Conservation (phyloP, 2,329 filamentous ascomycete species). For the Apiospora koreana region DNA sequence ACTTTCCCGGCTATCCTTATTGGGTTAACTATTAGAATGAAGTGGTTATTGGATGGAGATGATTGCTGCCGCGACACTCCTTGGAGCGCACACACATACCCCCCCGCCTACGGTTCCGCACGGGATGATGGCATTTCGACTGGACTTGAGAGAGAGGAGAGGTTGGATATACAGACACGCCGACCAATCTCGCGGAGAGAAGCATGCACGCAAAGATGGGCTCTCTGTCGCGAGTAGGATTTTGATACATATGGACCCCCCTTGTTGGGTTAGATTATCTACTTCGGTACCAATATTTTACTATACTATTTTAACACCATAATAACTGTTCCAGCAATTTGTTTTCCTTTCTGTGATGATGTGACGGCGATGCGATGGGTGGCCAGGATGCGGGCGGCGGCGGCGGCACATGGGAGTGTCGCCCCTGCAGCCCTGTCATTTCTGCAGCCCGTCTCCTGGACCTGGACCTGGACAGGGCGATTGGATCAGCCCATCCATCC, state of each 20-base stretch:
- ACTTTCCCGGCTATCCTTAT: constrained; percentile 5
- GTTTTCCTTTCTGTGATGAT: not conserved
- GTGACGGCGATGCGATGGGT: not conserved
- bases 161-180: not conserved
- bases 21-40: constrained; percentile 9
- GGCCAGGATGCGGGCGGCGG: not conserved
- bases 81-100: not conserved
- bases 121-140: not conserved
- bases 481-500: not conserved
- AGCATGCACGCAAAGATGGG: not conserved
- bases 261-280: not conserved
- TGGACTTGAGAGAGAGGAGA: not conserved
- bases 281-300: constrained; percentile 5
- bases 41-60: constrained; percentile 8
- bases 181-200: not conserved
- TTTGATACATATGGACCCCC: constrained; percentile 7
- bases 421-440: not conserved
- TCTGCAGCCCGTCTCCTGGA: not conserved
- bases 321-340: not conserved
- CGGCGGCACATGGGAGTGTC: not conserved
- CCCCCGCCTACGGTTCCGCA: not conserved
- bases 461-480: not conserved
- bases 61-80: constrained; percentile 5
- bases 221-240: not conserved
- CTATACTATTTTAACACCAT: constrained; percentile 1